Evolutionary conservation across 495 filamentous ascomycete genomes (phyloP), one percentile per base, ranked within the genome.

Genomic region (Xylaria venustula): DNA sequence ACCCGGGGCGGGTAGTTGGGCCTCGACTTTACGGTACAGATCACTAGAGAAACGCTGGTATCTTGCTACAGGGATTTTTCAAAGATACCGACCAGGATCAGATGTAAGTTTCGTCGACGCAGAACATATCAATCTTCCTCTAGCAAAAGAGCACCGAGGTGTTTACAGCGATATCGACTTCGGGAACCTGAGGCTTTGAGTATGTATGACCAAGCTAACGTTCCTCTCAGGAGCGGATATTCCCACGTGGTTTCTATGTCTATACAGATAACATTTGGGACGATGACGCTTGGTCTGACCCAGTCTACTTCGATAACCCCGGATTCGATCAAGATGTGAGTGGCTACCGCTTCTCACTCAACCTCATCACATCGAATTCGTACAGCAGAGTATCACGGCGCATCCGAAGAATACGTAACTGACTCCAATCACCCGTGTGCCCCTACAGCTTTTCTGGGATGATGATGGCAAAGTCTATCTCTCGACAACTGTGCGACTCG

Each of bases 241-340:
- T 73, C 66, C 80, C 80, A 0, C 73, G 73, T 3, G 78, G 79
- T 4, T 82, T 81, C 40, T 82, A 77, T 42, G 78, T 83, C 0
- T 66, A 70, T 23, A 82, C 78, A 0, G 67, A 67, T 4, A 68
- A 83, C 58, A 81, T 82, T 11, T 82, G 76, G 77, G 71, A 81
- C 46, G 71, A 74, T 7, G 60, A 15, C 14, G 71, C 74, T 1
- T 83, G 80, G 81, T 77, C 73, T 6, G 77, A 83, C 53, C 77
- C 78, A 3, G 65, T 78, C 7, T 82, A 74, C 58, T 81, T 83
- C 64, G 79, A 81, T 41, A 72, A 77, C 52, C 71, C 77, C 26
- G 77, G 74, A 28, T 77, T 78, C 54, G 78, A 80, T 64, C 77
- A 80, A 49, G 77, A 79, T 69, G 76, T 78, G 61, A 61, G 70